Percentiles rank a stretch among this genome's conserved stretches.
These are phyloP conservation scores for Plasmopara muralis DNA, from an alignment of 352 stramenopile species.

Conservation along the genomic window DNA sequence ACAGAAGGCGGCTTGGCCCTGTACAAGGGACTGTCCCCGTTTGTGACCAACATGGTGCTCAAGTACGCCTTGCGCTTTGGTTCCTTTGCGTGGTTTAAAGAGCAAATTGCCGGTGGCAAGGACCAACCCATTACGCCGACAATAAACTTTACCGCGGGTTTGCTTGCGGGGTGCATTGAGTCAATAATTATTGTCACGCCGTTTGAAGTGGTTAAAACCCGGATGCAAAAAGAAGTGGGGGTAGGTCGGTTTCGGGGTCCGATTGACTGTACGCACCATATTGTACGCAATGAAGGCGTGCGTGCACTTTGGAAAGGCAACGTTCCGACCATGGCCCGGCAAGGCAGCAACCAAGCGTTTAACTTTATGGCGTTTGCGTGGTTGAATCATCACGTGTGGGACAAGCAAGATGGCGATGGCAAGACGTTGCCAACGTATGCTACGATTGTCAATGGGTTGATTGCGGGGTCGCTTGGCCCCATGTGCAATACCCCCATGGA, in stretches of 20 bases:
- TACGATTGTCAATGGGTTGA: slow-evolving; percentile 91
- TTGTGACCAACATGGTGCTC: slow-evolving; percentile 86
- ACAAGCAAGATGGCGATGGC: slow-evolving; percentile 85
- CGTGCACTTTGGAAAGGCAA: slow-evolving; percentile 94
- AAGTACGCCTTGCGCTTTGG: slow-evolving; percentile 88
- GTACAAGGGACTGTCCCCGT: slow-evolving; percentile 83
- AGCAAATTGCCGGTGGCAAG: slow-evolving; percentile 66
- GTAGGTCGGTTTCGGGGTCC: slow-evolving; percentile 85
- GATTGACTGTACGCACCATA: slow-evolving; percentile 89
- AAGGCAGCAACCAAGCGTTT: slow-evolving; percentile 97
- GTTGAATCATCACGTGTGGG: slow-evolving; percentile 90
- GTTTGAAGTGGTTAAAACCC: slow-evolving; percentile 98
- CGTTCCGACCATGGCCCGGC: slow-evolving; percentile 93
- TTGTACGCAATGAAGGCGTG: slow-evolving; percentile 91
- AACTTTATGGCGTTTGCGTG: slow-evolving; percentile 95
- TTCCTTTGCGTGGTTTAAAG: slow-evolving; percentile 83
- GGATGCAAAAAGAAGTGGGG: slow-evolving; percentile 93
- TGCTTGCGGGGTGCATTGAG: slow-evolving; percentile 92
- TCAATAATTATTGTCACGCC: slow-evolving; percentile 96
- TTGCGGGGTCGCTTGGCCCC: slow-evolving; percentile 76
- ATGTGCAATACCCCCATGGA: slow-evolving; percentile 88
- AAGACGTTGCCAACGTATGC: slow-evolving; percentile 90
- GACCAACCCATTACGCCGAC: slow-evolving; percentile 60
- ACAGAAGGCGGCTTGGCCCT: slow-evolving; percentile 64
- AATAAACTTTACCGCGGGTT: slow-evolving; percentile 86